Evolutionary conservation across 345 rosid genomes (phyloP), one percentile per base, ranked within the genome.

Genomic region (Lepidium sativum): DNA sequence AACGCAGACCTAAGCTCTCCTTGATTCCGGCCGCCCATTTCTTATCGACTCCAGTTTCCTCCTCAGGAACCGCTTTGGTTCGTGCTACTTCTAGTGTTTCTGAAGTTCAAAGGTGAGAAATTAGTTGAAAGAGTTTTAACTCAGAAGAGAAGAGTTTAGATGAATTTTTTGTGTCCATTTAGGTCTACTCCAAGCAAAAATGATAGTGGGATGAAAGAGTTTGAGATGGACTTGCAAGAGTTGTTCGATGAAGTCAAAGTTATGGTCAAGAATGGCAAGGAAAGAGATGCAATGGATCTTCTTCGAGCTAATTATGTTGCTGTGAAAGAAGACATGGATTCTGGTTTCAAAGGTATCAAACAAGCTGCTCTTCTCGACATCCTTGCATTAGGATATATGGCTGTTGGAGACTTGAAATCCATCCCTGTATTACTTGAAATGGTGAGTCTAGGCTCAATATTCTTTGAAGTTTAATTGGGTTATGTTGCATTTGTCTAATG

Each of bases 291-390:
- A 6, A 4, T 75, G 51, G 84, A 80, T 64, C 78, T 92, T 50
- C 96, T 92, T 71, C 84, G 79, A 78, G 98, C 98, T 27, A 88
- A 88, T 77, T 85, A 85, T 51, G 78, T 83, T 73, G 77, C 84
- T 59, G 90, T 82, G 50, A 85, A 85, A 79, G 85, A 82, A 55
- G 84, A 79, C 75, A 78, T 88, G 5, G 65, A 75, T 69, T 79
- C 78, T 0, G 96, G 96, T 63, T 54, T 69, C 27, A 73, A 68
- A 76, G 83, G 95, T 68, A 55, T 88, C 14, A 81, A 86, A 70
- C 85, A 88, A 84, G 91, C 84, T 72, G 92, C 96, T 49, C 67
- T 79, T 56, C 92, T 92, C 54, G 95, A 92, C 66, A 69, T 86
- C 54, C 69, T 88, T 71, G 87, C 92, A 12, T 67, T 92, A 78